phyloP scores from a whole-genome alignment of 169 alveolate genomes.

The Amoebophrya sp. region DNA sequence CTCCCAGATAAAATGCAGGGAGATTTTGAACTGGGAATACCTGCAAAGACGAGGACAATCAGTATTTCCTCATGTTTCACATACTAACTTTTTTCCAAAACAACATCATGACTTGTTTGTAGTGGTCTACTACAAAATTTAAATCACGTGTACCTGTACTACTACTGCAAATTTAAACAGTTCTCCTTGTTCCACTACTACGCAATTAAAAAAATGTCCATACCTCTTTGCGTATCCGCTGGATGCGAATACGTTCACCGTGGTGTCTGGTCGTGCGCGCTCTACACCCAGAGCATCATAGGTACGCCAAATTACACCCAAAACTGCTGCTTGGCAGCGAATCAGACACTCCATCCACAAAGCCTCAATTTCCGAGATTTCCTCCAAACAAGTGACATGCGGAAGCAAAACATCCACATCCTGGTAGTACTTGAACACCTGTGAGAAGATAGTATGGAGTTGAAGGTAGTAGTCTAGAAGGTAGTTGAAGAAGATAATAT shows the following conservation, averaged over 20 bases:
- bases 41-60: no score
- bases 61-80: no score
- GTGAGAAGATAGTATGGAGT: no score
- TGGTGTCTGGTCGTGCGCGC: not conserved
- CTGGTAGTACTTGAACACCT: constrained; percentile 11
- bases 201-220: no score
- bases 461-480: no score
- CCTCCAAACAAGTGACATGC: not conserved
- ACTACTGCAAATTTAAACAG: no score
- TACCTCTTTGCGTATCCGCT: not conserved
- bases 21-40: not conserved
- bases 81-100: no score
- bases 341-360: constrained; percentile 21
- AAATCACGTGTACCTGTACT: no score
- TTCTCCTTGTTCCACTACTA: no score
- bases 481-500: no score
- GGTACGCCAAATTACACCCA: constrained; percentile 1
- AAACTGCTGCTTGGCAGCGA: not conserved
- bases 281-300: not conserved
- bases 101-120: no score
- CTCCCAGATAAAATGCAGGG: constrained; percentile 9
- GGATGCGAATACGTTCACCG: not conserved
- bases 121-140: no score
- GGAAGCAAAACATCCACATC: constrained; percentile 1
- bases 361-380: not conserved